phyloP scores from a whole-genome alignment of 805 yeast species.

The Kluyveromyces wickerhamii region DNA sequence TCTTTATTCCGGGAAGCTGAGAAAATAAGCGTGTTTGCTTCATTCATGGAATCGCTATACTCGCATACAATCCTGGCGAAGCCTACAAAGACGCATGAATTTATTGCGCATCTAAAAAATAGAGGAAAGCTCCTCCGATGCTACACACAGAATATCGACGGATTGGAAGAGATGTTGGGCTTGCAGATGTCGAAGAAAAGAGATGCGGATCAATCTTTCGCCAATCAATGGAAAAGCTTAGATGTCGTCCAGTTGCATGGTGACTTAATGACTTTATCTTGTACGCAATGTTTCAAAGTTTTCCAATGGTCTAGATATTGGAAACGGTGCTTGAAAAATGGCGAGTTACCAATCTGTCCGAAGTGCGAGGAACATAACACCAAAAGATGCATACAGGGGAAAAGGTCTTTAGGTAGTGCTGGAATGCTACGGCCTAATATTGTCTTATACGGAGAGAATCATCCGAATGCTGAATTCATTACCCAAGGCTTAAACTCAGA shows the following conservation, averaged over 20 bases:
- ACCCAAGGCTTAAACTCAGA: slow-evolving; percentile 65
- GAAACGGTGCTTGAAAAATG: slow-evolving; percentile 42
- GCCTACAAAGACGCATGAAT: slow-evolving; percentile 80
- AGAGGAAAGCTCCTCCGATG: slow-evolving; percentile 68
- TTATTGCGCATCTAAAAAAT: slow-evolving; percentile 51
- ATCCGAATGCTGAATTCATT: slow-evolving; percentile 76
- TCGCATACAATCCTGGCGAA: slow-evolving; percentile 52
- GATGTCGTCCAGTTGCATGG: slow-evolving; percentile 92
- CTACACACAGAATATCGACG: slow-evolving; percentile 93
- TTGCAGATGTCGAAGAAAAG: slow-evolving; percentile 45
- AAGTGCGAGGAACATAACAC: slow-evolving; percentile 50
- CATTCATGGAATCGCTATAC: slow-evolving; percentile 81
- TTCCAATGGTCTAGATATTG: slow-evolving; percentile 55
- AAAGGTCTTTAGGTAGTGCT: slow-evolving; percentile 58
- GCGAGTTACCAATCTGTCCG: slow-evolving; percentile 72
- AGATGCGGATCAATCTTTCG: slow-evolving; percentile 26
- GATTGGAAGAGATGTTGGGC: slow-evolving; percentile 63
- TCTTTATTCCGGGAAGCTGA: slow-evolving; percentile 64
- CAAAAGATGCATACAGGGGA: slow-evolving; percentile 58
- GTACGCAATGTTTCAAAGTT: slow-evolving; percentile 58
- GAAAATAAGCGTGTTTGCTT: slow-evolving; percentile 67
- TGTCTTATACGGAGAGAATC: slow-evolving; percentile 89
- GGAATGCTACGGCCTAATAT: slow-evolving; percentile 85
- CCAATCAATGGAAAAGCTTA: slow-evolving; percentile 45
- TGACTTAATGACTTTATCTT: slow-evolving; percentile 64